Percentiles rank a stretch among this genome's conserved stretches.
Conservation (phyloP, 2,329 filamentous ascomycete genomes). For the Phoma sp. region DNA sequence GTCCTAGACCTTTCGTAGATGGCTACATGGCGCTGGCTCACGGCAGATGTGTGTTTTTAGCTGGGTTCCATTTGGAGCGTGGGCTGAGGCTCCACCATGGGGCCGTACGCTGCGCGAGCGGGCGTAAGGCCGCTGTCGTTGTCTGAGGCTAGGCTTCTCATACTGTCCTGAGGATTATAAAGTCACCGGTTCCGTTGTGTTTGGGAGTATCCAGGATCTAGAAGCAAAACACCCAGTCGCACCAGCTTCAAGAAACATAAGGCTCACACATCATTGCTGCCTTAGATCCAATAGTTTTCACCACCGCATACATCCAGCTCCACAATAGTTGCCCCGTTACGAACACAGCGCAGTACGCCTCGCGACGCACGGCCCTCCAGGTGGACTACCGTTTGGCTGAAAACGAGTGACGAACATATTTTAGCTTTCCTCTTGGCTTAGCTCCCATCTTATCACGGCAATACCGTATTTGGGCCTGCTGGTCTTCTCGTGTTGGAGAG, state of each 20-base stretch:
- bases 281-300: neutral
- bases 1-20: constrained; percentile 4
- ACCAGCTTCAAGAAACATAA: neutral
- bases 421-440: constrained; percentile 11
- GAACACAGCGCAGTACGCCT: constrained; percentile 11
- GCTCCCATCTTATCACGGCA: constrained; percentile 3
- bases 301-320: neutral
- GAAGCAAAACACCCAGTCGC: neutral
- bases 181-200: constrained; percentile 7
- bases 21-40: constrained; percentile 4
- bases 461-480: neutral
- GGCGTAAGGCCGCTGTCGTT: constrained; percentile 8
- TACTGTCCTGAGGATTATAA: constrained; percentile 14
- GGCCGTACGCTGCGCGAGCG: constrained; percentile 7
- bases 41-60: constrained; percentile 8
- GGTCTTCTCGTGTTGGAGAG: constrained; percentile 2
- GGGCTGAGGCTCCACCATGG: constrained; percentile 1
- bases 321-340: neutral
- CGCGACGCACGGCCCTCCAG: constrained; percentile 7
- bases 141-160: constrained; percentile 12
- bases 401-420: constrained; percentile 13
- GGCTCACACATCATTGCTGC: neutral
- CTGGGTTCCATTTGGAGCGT: neutral
- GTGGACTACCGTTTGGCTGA: constrained; percentile 3
- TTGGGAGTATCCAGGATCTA: neutral